Evolutionary conservation across 148 eudicot genomes (phyloP), one percentile per base, ranked within the genome.

Genomic region (Gaultheria prostrata): DNA sequence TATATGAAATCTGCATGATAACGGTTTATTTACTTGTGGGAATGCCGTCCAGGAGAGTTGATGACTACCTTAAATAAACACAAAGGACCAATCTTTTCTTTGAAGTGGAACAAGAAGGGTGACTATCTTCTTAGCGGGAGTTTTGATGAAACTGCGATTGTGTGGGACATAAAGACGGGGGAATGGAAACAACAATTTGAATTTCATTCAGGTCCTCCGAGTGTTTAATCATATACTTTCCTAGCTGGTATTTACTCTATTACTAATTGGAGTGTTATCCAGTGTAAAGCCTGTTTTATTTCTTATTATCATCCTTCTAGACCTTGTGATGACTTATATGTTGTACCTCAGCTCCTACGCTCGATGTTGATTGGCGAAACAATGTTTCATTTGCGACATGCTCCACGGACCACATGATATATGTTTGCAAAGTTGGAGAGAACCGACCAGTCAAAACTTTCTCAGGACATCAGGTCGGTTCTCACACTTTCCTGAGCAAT

Each of bases 351-450:
- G 98, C 91, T 87, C 92, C 94, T 73, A 86, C 89, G 0, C 89
- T 94, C 72, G 96, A 93, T 85, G 93, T 91, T 87, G 98, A 94
- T 86, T 94, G 98, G 98, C 87, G 93, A 76, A 88, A 90, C 84
- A 92, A 93, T 86, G 82, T 80, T 84, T 89, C 96, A 28, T 94
- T 94, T 87, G 98, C 98, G n/a, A 88, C 98, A 82, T 83, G 95
- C 76, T 94, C 98, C 45, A 90, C 95, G 5, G 95, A 94, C 85
- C 85, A 82, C 71, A 91, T 85, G 94, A 94, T 94, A 24, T 87
- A 91, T 91, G 95, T 93, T 83, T 92, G 92, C 80, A 90, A 92
- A 82, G 81, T 94, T 80, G 95, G 95, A 75, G 91, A 91, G 82
- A 80, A 21, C 53, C 82, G 82, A 26, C 92, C 98, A 15, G 56